Percentiles rank a stretch among this genome's conserved stretches.
phyloP scores from a whole-genome alignment of 2,329 filamentous ascomycete species.

The Calonectria pteridis region DNA sequence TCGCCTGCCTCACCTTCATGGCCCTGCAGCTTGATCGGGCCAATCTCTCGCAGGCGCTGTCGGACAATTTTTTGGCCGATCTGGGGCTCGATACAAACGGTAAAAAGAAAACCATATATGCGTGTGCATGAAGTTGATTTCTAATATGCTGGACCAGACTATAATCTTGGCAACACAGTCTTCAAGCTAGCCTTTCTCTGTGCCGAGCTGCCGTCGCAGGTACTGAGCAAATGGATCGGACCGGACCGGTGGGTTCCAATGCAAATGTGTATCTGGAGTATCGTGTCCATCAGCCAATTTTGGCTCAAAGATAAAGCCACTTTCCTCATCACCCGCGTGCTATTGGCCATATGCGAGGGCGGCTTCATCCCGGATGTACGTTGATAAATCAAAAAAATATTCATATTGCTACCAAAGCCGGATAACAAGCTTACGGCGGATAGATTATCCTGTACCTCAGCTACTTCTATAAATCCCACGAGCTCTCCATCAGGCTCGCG shows the following conservation, averaged over 20 bases:
- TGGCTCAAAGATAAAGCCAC: constrained; percentile 28
- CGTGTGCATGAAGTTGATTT: background rate
- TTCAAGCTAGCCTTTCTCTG: constrained; percentile 49
- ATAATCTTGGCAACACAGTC: constrained; percentile 50
- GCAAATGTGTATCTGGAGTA: constrained; percentile 68
- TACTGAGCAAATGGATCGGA: constrained; percentile 69
- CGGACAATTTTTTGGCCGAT: constrained; percentile 61
- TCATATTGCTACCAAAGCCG: background rate
- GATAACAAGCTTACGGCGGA: constrained; percentile 14
- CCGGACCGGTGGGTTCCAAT: constrained; percentile 72
- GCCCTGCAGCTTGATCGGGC: constrained; percentile 62
- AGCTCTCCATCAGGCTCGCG: constrained; percentile 71
- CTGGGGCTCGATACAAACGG: constrained; percentile 58
- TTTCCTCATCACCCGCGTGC: constrained; percentile 26
- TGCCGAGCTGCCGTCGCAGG: constrained; percentile 67
- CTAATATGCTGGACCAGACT: constrained; percentile 40
- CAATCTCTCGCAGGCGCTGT: constrained; percentile 61
- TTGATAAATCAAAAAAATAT: background rate
- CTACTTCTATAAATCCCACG: constrained; percentile 72
- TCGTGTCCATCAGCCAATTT: constrained; percentile 57
- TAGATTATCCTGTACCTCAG: constrained; percentile 70
- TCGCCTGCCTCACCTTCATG: constrained; percentile 57
- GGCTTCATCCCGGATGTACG: constrained; percentile 36
- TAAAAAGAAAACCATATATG: constrained; percentile 11
- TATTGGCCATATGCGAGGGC: constrained; percentile 34